Conservation (phyloP, 495 filamentous ascomycete species). For the Parachaetomium inaequale region DNA sequence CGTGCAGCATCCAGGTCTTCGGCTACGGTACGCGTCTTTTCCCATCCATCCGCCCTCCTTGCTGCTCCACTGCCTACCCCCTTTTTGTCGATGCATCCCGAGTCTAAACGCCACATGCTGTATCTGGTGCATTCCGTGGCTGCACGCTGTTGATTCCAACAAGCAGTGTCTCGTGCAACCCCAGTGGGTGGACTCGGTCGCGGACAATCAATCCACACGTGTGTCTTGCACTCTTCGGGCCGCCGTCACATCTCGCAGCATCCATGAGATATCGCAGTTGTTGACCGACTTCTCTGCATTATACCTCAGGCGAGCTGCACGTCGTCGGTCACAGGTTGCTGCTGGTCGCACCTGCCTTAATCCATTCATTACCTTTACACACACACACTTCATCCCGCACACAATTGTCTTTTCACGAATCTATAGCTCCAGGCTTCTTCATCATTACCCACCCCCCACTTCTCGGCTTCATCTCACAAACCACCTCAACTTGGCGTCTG, state of each 20-base stretch:
- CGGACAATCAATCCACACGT: not conserved
- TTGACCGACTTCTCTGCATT: too few species aligned
- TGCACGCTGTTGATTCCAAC: not conserved
- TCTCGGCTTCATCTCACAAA: not conserved
- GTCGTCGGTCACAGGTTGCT: not conserved
- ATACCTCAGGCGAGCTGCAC: too few species aligned
- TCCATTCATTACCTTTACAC: not conserved
- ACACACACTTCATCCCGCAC: too few species aligned
- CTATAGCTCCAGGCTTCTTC: too few species aligned
- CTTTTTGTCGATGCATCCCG: slow-evolving; percentile 8
- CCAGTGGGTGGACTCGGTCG: not conserved
- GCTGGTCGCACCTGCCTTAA: not conserved
- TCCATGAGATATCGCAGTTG: not conserved
- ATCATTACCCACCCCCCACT: too few species aligned
- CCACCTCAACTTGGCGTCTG: not conserved
- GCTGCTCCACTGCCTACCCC: slow-evolving; percentile 17
- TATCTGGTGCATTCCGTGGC: not conserved
- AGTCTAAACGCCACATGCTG: slow-evolving; percentile 3
- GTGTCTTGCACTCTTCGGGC: not conserved
- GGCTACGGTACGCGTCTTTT: slow-evolving; percentile 32
- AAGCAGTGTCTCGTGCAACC: too few species aligned
- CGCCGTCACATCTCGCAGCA: not conserved
- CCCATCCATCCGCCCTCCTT: slow-evolving; percentile 4
- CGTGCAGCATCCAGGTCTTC: too few species aligned
- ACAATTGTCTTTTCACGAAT: too few species aligned